Conservation (phyloP, 1,284 basidiomycete genomes). For the Vanrija sp. region DNA sequence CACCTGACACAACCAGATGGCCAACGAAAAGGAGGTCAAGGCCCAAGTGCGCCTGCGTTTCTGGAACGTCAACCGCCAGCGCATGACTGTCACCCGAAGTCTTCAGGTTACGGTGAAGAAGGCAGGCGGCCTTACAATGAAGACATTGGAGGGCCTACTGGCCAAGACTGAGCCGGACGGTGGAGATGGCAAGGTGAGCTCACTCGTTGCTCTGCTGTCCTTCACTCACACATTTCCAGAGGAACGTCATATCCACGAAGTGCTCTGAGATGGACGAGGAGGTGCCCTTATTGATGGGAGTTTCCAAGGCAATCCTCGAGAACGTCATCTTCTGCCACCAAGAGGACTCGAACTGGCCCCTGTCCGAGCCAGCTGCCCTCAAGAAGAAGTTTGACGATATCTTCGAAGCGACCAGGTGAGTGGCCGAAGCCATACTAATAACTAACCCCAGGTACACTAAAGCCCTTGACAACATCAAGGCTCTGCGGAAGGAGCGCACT, state of each 20-base stretch:
- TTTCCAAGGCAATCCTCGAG: conserved; percentile 93
- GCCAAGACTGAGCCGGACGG: conserved; percentile 63
- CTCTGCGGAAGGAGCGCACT: conserved; percentile 80
- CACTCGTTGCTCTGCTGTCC: not conserved
- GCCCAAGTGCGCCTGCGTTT: conserved; percentile 96
- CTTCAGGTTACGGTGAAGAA: conserved; percentile 92
- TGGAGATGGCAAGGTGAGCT: conserved; percentile 67
- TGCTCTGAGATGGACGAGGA: conserved; percentile 95
- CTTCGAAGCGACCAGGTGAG: conserved; percentile 92
- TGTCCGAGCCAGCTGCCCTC: conserved; percentile 81
- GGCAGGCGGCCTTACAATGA: conserved; percentile 83
- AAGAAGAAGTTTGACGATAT: conserved; percentile 99
- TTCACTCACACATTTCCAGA: conserved; percentile 51
- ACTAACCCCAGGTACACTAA: conserved; percentile 76
- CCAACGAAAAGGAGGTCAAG: conserved; percentile 96
- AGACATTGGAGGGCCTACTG: conserved; percentile 91
- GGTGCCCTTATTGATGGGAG: conserved; percentile 88
- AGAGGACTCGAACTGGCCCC: conserved; percentile 97
- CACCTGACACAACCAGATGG: conserved; percentile 59
- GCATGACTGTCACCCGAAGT: conserved; percentile 91
- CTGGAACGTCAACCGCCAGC: conserved; percentile 75
- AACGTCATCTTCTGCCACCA: conserved; percentile 99
- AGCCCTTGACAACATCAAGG: conserved; percentile 89
- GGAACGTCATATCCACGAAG: conserved; percentile 87
- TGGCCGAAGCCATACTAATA: not conserved